Evolutionary conservation across 2,329 filamentous ascomycete species (phyloP), one percentile per base, ranked within the genome.

Genomic region (Ceratocystis cubensis): DNA sequence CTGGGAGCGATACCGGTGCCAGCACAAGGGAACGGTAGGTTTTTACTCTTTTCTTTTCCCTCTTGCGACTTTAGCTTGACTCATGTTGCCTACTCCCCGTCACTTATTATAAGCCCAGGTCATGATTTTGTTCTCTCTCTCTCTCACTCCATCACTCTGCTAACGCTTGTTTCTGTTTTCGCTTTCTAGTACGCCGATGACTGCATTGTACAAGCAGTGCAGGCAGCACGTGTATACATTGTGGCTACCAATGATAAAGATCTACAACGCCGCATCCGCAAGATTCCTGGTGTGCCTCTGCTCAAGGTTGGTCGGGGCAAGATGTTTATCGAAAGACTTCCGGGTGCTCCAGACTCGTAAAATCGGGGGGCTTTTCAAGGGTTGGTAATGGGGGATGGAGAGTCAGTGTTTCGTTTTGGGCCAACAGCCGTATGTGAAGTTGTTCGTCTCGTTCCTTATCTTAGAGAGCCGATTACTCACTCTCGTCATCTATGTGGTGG

Each of bases 321-420:
- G 76, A 97, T 96, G 76, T 87, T 93, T 61, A 94, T 99, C 73
- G 94, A 97, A 80, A 84, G 92, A 72, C 77, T 96, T 69, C 92
- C 92, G 4, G 89, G 91, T 75, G 90, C 89, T 46, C 89, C 89
- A 44, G 87, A 91, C 62, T 76, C 71, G 70, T 74, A 73, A 59
- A 65, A 41, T 5, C 15, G 37, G 2, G 20, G 59, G 17, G 20
- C 44, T 22, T 20, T 20, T 22, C 6, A 10, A n/a, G 48, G 7
- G 20, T 8, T 1, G 20, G n/a, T 10, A 22, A 22, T 22, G 20
- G 17, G 22, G 46, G 17, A 22, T 50, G 46, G 13, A 15, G 37
- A 41, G 13, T 41, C 13, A 3, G 37, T 41, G 37, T 41, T 41
- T 41, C 37, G 13, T 41, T 41, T 41, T 5, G 37, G 37, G 37